Base-by-base conservation (phyloP, 352 stramenopile genomes). In the Elongisporangium undulatum region DNA sequence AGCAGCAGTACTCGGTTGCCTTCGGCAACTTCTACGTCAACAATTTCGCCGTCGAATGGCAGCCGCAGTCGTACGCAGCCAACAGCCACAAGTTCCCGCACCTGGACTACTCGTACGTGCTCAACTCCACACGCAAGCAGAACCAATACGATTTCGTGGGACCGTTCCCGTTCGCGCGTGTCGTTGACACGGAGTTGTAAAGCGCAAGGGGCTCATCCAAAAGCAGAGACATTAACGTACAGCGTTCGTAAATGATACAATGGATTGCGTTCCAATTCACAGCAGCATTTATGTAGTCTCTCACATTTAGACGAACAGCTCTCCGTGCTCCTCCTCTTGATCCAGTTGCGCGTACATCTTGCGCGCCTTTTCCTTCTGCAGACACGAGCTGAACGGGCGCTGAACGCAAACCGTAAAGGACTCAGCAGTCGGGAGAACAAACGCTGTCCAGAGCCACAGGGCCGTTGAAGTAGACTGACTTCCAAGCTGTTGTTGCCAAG, bases 11-110 rank as follows among this genome's bases (percentile, higher is more conserved):
- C 63, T 70, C 71, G 59, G 63, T 58, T 55, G 66, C 75, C 51
- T 87, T 90, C 50, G 71, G 76, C 55, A 75, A 78, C 62, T 88
- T 90, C 49, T 89, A 85, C 66, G 71, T 89, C 49, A 87, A 89
- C 71, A 79, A 82, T 58, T 89, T 87, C 56, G 71, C 86, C 49
- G 68, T 90, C 53, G 58, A 84, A 63, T 89, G 81, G 81, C 65
- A 85, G 55, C 57, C 71, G 64, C 77, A 89, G 69, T 91, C 81
- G 57, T 91, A 75, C 58, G 67, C 67, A 7, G 75, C 75, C 41
- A 89, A 89, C 72, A 74, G 74, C 24, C 53, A 55, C 3, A 48
- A 75, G 4, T 91, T 67, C 59, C 69, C 79, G 10, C 59, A 71
- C 49, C 54, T 87, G 41, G 74, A 91, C 67, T 91, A 91, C 68